Evolutionary conservation across 345 rosid species (phyloP), one percentile per base, ranked within the genome.

Genomic region (Gossypioides kirkii): DNA sequence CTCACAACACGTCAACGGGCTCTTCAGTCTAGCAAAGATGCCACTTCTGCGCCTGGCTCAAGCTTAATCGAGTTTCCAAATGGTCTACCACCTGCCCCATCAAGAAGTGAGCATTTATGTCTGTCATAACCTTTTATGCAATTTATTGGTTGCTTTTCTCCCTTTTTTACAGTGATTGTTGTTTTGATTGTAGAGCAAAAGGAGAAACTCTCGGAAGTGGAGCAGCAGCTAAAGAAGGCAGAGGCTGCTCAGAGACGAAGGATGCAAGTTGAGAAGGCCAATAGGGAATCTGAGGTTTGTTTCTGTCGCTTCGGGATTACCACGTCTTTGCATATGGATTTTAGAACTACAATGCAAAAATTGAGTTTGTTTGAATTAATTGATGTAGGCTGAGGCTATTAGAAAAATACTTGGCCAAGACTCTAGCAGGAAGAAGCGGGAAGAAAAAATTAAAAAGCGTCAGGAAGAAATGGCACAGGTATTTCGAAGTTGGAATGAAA

Each of bases 181-280:
- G 8, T 70, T 32, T 32, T 71, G 62, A 62, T 78, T 58, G 60
- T 77, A 92, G 98, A 84, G 83, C 93, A 87, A 80, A 95, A 89
- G 84, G 97, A 91, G 84, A 86, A 83, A 75, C 97, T 92, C 76
- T n/a, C 98, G 28, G 98, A 89, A 47, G 81, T 83, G 59, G 98
- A 95, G 78, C 92, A 85, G 83, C 99, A 92, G 78, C 64, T 90
- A 43, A 95, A 92, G 90, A 92, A 92, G 80, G 77, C 89, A 0
- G 98, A 95, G 83, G 97, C 97, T 74, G 98, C 95, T 53, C 97
- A 95, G 84, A 88, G 90, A 77, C 88, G 99, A 8, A 85, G 91
- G 77, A 58, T 88, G 81, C 99, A 92, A 83, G 85, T 86, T 76
- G 96, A 92, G 80, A 95, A 95, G 84, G 97, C 96, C 74, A 90